Evolutionary conservation across 1,284 basidiomycete species (phyloP).

Genomic region (Microbotryum violaceum): DNA sequence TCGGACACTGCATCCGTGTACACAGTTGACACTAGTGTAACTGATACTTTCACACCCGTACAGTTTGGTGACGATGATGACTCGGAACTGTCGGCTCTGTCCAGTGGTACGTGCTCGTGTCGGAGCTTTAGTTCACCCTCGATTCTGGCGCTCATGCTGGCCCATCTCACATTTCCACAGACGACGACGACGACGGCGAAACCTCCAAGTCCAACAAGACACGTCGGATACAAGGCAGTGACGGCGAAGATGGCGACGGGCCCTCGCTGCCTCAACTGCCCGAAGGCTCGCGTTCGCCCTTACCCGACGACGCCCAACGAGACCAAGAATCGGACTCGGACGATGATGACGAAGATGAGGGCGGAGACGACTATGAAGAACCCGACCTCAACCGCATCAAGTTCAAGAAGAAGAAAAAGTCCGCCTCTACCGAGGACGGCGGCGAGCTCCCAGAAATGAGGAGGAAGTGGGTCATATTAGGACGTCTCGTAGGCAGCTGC

Average conservation of each 20-base stretch:
- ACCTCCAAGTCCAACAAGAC: too few species aligned
- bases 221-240: not conserved
- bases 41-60: not conserved
- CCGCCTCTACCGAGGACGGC: slow-evolving; percentile 45
- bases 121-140: not conserved
- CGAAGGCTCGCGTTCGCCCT: too few species aligned
- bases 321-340: not conserved
- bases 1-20: too few species aligned
- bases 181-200: not conserved
- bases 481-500: slow-evolving; percentile 11
- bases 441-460: slow-evolving; percentile 49
- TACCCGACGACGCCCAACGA: not conserved
- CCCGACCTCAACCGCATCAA: slow-evolving; percentile 29
- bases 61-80: slow-evolving; percentile 21
- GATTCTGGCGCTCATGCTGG: slow-evolving; percentile 3
- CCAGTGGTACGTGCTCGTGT: not conserved
- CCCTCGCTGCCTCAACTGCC: not conserved
- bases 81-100: slow-evolving; percentile 19
- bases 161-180: not conserved
- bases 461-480: slow-evolving; percentile 51
- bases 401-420: slow-evolving; percentile 46
- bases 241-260: not conserved
- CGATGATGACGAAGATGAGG: slow-evolving; percentile 19
- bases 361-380: slow-evolving; percentile 3
- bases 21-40: too few species aligned